Conservation (phyloP, 495 filamentous ascomycete genomes). For the Penicillium soppii region DNA sequence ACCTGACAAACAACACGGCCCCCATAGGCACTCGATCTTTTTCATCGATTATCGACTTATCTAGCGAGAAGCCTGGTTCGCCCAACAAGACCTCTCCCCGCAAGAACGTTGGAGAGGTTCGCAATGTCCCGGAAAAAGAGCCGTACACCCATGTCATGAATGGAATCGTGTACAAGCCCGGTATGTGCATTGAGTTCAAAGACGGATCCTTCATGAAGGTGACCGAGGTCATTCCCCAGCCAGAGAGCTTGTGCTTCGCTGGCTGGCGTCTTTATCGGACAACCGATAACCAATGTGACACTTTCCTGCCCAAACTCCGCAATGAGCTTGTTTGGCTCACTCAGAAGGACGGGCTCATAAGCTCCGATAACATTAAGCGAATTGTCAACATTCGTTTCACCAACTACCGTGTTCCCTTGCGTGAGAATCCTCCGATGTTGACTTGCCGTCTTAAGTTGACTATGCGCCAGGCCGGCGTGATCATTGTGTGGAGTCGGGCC, state of each 20-base stretch:
- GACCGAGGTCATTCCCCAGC: not conserved
- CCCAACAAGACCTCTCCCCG: too few relatives aligned
- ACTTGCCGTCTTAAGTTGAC: conserved; percentile 33
- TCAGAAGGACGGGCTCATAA: not conserved
- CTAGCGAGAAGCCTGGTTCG: too few relatives aligned
- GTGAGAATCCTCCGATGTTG: conserved; percentile 9
- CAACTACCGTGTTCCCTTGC: conserved; percentile 21
- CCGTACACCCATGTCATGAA: too few relatives aligned
- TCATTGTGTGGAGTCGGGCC: not conserved
- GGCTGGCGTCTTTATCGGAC: conserved; percentile 8
- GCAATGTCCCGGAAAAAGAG: too few relatives aligned
- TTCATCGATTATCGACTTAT: too few relatives aligned
- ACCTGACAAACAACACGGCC: not conserved
- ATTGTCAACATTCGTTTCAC: conserved; percentile 32
- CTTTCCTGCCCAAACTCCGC: conserved; percentile 1
- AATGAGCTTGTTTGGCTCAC: conserved; percentile 12
- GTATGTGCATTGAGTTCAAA: conserved; percentile 14
- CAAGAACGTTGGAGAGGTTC: too few relatives aligned
- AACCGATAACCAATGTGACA: not conserved
- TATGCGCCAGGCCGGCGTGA: not conserved
- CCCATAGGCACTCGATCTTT: too few relatives aligned
- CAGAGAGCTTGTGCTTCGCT: not conserved
- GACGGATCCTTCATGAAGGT: conserved; percentile 16
- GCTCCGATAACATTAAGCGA: conserved; percentile 17
- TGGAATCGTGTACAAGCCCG: not conserved